Evolutionary conservation across 306 rosid species (phyloP).

Genomic region (Vicia faba): DNA sequence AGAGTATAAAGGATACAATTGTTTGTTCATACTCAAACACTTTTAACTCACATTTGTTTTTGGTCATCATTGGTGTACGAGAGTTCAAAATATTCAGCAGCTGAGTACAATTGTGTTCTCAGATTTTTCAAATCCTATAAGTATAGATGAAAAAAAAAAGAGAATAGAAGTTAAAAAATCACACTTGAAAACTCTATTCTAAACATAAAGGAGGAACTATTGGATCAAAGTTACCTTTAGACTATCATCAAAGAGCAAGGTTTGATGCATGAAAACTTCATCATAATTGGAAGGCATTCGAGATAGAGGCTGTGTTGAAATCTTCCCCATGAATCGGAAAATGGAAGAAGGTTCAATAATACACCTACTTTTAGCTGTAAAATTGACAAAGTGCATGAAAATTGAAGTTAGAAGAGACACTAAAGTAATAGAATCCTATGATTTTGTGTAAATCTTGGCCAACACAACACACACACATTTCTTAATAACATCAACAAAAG

Average conservation of each 20-base stretch:
- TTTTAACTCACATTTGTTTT: conserved; percentile 76
- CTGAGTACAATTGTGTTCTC: conserved; percentile 85
- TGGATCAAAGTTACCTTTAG: conserved; percentile 56
- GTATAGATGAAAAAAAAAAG: conserved; percentile 36
- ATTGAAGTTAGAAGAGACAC: conserved; percentile 33
- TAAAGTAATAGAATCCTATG: conserved; percentile 36
- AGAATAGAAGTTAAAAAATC: conserved; percentile 4
- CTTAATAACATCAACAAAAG: conserved; percentile 43
- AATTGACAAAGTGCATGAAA: conserved; percentile 22
- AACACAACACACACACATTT: conserved; percentile 37
- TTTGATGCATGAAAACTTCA: conserved; percentile 94
- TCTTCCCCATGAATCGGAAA: conserved; percentile 55
- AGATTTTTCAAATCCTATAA: conserved; percentile 92
- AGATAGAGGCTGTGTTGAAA: conserved; percentile 51
- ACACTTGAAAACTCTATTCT: not conserved
- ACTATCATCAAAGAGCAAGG: conserved; percentile 93
- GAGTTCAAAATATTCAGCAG: conserved; percentile 95
- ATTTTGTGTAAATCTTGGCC: conserved; percentile 59
- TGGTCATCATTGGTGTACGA: conserved; percentile 93
- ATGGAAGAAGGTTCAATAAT: conserved; percentile 28
- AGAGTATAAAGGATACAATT: not conserved
- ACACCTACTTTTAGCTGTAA: conserved; percentile 12
- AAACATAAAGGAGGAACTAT: not conserved
- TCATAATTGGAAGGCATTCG: conserved; percentile 75
- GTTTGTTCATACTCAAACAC: conserved; percentile 3